Conservation (phyloP, 345 rosid genomes). For the Eucalyptus pumila region DNA sequence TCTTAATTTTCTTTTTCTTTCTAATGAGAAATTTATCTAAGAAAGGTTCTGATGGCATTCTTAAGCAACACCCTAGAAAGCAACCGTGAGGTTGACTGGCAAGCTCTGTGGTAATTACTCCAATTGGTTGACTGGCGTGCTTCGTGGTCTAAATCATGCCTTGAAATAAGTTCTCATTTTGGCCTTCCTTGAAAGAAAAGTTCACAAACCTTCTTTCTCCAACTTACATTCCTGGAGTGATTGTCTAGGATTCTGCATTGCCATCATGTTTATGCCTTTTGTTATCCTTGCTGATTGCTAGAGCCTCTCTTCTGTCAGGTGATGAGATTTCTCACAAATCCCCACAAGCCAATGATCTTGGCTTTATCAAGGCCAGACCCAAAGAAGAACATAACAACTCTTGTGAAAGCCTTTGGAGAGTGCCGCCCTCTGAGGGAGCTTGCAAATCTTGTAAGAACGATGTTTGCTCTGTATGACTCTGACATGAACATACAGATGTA, state of each 20-base stretch:
- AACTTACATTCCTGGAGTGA: neutral
- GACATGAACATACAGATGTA: neutral
- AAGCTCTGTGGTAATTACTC: neutral
- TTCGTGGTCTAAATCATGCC: neutral
- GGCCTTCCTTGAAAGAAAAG: neutral
- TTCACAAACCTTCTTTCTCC: neutral
- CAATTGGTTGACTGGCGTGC: neutral
- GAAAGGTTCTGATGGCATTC: neutral
- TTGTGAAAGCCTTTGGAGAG: conserved; percentile 90
- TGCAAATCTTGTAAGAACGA: conserved; percentile 67
- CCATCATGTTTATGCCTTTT: neutral
- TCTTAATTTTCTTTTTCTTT: neutral
- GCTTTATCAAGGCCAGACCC: conserved; percentile 97
- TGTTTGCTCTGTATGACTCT: neutral
- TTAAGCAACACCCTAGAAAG: neutral
- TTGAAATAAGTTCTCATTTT: neutral
- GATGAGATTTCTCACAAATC: conserved; percentile 87
- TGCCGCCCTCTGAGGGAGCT: conserved; percentile 87
- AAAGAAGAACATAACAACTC: conserved; percentile 92
- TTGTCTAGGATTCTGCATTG: neutral
- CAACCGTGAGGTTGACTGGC: neutral
- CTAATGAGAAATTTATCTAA: neutral
- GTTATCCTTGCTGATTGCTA: neutral
- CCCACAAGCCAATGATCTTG: conserved; percentile 94
- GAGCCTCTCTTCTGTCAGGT: conserved; percentile 23